Base-by-base conservation (phyloP, 2,329 filamentous ascomycete species). In the Hansfordia pulvinata region DNA sequence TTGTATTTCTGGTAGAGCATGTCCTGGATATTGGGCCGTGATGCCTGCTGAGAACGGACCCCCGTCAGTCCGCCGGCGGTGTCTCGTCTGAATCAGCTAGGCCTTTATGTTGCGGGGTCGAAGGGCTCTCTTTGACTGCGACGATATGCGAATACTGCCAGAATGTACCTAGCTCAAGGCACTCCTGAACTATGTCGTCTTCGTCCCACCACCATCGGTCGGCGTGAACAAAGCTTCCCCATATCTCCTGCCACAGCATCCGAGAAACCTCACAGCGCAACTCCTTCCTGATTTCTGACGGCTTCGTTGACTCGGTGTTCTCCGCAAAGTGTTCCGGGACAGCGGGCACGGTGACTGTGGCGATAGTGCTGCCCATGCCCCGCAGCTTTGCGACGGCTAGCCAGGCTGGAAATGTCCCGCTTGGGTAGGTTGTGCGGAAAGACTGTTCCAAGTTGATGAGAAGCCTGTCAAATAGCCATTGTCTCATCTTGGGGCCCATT, bases 151-250 rank as follows among this genome's bases (percentile, higher is more conserved):
- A 59, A 38, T 70, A 74, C 35, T 73, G 63, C 67, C 69, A 76
- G 29, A 57, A 55, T 1, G 70, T 76, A 4, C 59, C 59, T 33
- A 64, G 41, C 29, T 58, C 47, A 10, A 59, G 40, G 32, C 70
- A 76, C 43, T 76, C 70, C 20, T 62, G 53, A 3, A 70, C 47
- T 30, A 66, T 68, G 2, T 47, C 54, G 9, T 52, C 46, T 17
- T 73, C 62, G 21, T 76, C 66, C 70, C 70, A 76, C 71, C 71
- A 76, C 69, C 69, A 74, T 22, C 42, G 50, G 6, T 57, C 45
- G 1, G 55, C 56, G 3, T 53, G 56, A 7, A 71, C 58, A 31
- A 57, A 62, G 3, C 43, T 40, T 0, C 70, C 69, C 71, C 70
- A 76, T 9, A 69, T 58, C 38, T 74, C 63, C 38, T 59, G 57